Evolutionary conservation across 352 stramenopile species (phyloP), one percentile per base, ranked within the genome.

Genomic region (Phytophthora cactorum): DNA sequence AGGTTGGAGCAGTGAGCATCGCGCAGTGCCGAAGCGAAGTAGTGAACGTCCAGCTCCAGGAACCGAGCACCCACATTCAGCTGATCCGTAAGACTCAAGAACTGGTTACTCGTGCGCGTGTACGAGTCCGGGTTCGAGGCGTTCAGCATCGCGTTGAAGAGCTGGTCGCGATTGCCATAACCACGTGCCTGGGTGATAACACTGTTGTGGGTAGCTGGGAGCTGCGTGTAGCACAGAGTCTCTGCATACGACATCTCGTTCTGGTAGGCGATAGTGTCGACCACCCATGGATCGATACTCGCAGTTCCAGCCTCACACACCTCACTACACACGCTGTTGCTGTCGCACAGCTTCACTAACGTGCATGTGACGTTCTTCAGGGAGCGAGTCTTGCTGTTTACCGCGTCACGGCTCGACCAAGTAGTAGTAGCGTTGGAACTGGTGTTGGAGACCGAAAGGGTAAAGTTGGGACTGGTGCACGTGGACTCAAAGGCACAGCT

Each of bases 41-140:
- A 94, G 71, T 94, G 86, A 17, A 85, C 76, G 32, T 94, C 86
- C n/a, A 91, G 51, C 63, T 94, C 86, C 7, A 94, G 52, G 31
- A 91, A 84, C 3, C 86, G 81, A 1, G 66, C 81, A 12, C 86
- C 86, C 7, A 92, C 55, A 54, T 86, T 78, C 28, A 94, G 65
- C 59, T 92, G 84, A 43, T 92, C 82, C n/a, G 80, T 84, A 14
- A 94, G 34, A 38, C 63, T 88, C 49, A 92, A 74, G 38, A 85
- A 83, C 69, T 91, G 82, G 62, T 89, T 89, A 62, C 79, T 85
- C 2, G 82, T 92, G 36, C 72, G 77, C 66, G 89, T 74, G 61
- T 82, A 87, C 36, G 69, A 80, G 44, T 74, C 66, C 2, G 59
- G 15, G 44, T 87, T 80, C 22, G 57, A 79, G n/a, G 68, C 63